Percentiles rank a stretch among this genome's conserved stretches.
These are phyloP conservation scores for Trebouxia sp. DNA, from an alignment of 139 green algal genomes.

Conservation along the genomic window DNA sequence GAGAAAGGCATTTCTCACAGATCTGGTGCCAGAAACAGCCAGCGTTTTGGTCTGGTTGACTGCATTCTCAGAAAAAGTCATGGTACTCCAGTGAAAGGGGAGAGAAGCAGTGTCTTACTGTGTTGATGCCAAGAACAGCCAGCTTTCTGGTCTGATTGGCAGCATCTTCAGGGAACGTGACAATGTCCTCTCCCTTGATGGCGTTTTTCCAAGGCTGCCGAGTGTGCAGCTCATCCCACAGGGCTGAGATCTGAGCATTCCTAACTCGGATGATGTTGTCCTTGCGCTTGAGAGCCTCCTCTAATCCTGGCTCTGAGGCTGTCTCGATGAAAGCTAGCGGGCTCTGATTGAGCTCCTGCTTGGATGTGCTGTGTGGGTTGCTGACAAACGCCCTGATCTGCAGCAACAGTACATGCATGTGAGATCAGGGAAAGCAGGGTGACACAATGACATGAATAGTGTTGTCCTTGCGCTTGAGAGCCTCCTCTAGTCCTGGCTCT, in stretches of 20 bases:
- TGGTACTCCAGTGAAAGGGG: no score
- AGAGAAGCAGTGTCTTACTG: conserved; percentile 27
- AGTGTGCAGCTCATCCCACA: conserved; percentile 67
- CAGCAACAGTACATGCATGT: not conserved
- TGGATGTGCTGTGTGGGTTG: conserved; percentile 18
- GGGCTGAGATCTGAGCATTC: conserved; percentile 53
- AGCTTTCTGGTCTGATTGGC: conserved; percentile 29
- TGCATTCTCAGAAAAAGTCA: no score
- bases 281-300: conserved; percentile 51
- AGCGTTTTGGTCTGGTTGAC: no score
- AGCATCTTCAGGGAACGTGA: not conserved
- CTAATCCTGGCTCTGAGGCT: conserved; percentile 28
- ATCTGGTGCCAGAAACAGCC: no score
- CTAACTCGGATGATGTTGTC: conserved; percentile 61
- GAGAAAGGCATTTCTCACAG: no score
- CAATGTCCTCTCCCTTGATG: conserved; percentile 1
- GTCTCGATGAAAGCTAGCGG: conserved; percentile 56
- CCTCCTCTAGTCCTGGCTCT: conserved; percentile 39
- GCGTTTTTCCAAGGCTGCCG: conserved; percentile 52
- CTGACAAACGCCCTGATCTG: conserved; percentile 55
- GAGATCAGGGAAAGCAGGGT: not conserved
- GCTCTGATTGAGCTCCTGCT: conserved; percentile 56
- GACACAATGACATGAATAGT: conserved; percentile 48
- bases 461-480: conserved; percentile 54
- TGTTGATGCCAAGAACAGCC: conserved; percentile 54